Conservation (phyloP, 306 rosid species). For the Pterocarpus macrocarpus region DNA sequence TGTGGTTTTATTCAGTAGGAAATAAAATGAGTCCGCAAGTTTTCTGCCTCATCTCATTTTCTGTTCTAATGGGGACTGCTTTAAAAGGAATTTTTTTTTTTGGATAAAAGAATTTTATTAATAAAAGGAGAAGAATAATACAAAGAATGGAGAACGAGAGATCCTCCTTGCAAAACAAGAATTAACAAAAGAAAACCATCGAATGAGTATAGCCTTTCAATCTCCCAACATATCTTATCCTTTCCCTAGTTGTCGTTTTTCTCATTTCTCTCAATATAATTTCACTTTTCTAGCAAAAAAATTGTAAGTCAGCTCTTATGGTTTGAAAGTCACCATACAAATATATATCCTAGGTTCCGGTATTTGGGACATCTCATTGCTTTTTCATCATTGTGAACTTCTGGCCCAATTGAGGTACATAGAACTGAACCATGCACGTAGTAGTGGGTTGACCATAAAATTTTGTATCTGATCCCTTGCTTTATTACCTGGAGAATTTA, state of each 20-base stretch:
- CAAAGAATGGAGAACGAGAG: background rate
- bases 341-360: background rate
- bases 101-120: too few relatives aligned
- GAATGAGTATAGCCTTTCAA: background rate
- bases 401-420: conserved; percentile 15
- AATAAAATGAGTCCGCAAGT: background rate
- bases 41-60: background rate
- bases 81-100: too few relatives aligned
- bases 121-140: too few relatives aligned
- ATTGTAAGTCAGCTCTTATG: background rate
- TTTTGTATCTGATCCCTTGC: too few relatives aligned
- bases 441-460: too few relatives aligned
- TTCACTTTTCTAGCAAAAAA: background rate
- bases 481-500: conserved; percentile 7
- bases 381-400: conserved; percentile 10
- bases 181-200: background rate
- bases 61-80: background rate
- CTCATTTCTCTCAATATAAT: background rate
- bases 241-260: background rate
- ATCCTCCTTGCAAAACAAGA: background rate
- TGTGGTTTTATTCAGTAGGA: conserved; percentile 3
- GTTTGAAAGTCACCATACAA: background rate
- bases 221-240: background rate
- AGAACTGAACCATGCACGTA: background rate
- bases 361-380: background rate